Percentiles rank a stretch among this genome's conserved stretches.
phyloP scores from a whole-genome alignment of 208 protist genomes.

The Wallacemonas sp. region DNA sequence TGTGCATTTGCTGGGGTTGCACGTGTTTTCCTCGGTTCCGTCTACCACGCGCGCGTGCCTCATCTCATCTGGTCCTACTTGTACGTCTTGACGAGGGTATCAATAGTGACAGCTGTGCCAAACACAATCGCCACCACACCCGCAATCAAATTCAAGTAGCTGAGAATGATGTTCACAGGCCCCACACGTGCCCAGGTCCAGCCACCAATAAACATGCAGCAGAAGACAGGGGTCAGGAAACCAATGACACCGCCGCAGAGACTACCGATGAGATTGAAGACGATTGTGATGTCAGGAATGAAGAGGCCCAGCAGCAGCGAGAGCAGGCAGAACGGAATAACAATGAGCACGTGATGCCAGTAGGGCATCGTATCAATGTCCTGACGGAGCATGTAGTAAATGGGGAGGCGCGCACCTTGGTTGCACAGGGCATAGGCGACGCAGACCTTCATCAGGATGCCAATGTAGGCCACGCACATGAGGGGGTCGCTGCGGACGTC shows the following conservation, averaged over 20 bases:
- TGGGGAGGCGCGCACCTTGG: slow-evolving; percentile 33
- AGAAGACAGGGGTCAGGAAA: slow-evolving; percentile 61
- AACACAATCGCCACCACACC: slow-evolving; percentile 65
- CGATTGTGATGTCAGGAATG: slow-evolving; percentile 63
- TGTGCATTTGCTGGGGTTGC: no score
- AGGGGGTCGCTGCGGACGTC: slow-evolving; percentile 28
- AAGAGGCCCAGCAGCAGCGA: slow-evolving; percentile 57
- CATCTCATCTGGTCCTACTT: not conserved
- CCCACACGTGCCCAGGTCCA: slow-evolving; percentile 38
- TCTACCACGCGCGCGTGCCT: not conserved
- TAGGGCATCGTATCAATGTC: slow-evolving; percentile 31
- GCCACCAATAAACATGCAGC: slow-evolving; percentile 52
- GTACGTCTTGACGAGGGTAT: slow-evolving; percentile 8
- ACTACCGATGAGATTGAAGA: slow-evolving; percentile 62
- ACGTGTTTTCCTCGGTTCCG: no score
- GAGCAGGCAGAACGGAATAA: slow-evolving; percentile 20
- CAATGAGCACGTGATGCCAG: slow-evolving; percentile 36
- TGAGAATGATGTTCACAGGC: slow-evolving; percentile 28
- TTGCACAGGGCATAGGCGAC: slow-evolving; percentile 48
- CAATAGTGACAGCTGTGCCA: slow-evolving; percentile 36
- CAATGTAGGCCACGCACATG: slow-evolving; percentile 52
- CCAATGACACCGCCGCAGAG: slow-evolving; percentile 55
- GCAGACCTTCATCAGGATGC: slow-evolving; percentile 54
- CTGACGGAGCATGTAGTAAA: slow-evolving; percentile 38
- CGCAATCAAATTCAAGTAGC: slow-evolving; percentile 41